These are phyloP conservation scores for Cyberlindnera veronae DNA, from an alignment of 805 yeast genomes.

Conservation along the genomic window DNA sequence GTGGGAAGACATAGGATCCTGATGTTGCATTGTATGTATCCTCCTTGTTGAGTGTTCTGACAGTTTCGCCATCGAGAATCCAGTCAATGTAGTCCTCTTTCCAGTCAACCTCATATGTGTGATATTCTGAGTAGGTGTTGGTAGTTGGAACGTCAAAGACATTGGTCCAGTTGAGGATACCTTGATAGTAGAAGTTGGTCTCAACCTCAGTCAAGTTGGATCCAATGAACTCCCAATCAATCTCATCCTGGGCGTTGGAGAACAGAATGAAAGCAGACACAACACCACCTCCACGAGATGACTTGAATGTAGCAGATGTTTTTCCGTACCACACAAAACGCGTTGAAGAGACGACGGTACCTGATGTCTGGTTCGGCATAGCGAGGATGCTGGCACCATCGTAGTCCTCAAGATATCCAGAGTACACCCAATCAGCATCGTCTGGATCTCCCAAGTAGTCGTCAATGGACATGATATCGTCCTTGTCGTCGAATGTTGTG, in stretches of 20 bases:
- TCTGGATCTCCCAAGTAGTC: slow-evolving; percentile 62
- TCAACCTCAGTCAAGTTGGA: slow-evolving; percentile 62
- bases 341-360: slow-evolving; percentile 79
- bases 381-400: slow-evolving; percentile 61
- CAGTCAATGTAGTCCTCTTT: slow-evolving; percentile 64
- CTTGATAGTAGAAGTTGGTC: slow-evolving; percentile 79
- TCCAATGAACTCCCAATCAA: slow-evolving; percentile 87
- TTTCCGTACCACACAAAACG: slow-evolving; percentile 87
- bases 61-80: slow-evolving; percentile 65
- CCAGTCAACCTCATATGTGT: slow-evolving; percentile 81
- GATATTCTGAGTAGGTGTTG: slow-evolving; percentile 65
- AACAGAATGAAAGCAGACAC: slow-evolving; percentile 79
- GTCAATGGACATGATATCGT: slow-evolving; percentile 23
- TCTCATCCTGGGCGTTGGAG: slow-evolving; percentile 86
- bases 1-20: slow-evolving; percentile 56
- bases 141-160: slow-evolving; percentile 39
- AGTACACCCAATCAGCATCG: slow-evolving; percentile 63
- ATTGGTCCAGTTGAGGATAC: slow-evolving; percentile 64
- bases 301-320: slow-evolving; percentile 61
- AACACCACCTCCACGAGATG: slow-evolving; percentile 78
- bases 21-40: slow-evolving; percentile 64
- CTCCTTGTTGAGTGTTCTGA: slow-evolving; percentile 60
- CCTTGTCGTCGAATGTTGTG: slow-evolving; percentile 39
- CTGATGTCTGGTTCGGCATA: slow-evolving; percentile 73
- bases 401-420: slow-evolving; percentile 52